Percentiles rank a stretch among this genome's conserved stretches.
Conservation (phyloP, 306 rosid genomes). For the Hylodesmum podocarpum region DNA sequence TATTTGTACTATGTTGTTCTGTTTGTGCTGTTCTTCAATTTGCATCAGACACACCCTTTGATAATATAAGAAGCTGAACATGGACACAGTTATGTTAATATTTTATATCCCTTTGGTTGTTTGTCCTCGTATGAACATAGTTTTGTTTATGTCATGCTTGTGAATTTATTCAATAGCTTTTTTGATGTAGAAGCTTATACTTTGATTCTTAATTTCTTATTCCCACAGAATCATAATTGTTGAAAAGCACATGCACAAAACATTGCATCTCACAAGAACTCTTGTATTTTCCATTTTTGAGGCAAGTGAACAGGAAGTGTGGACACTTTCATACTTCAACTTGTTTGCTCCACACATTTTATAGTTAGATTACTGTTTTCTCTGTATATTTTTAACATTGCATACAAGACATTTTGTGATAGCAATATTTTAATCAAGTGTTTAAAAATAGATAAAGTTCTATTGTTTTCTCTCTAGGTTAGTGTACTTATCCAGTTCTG, state of each 20-base stretch:
- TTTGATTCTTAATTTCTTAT: background rate
- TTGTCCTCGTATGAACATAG: no score
- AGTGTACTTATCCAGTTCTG: background rate
- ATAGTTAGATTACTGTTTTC: background rate
- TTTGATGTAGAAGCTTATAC: background rate
- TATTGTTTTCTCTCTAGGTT: background rate
- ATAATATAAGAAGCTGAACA: background rate
- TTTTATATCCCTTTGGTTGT: no score
- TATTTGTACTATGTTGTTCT: background rate
- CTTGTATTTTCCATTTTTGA: background rate
- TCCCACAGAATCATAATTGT: background rate
- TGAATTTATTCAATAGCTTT: background rate
- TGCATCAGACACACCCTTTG: background rate
- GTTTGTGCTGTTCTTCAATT: background rate
- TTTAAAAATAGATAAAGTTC: background rate
- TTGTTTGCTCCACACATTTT: background rate
- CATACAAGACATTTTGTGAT: background rate
- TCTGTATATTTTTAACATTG: background rate
- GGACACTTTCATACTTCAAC: background rate
- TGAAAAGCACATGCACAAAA: background rate
- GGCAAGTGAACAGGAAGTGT: background rate
- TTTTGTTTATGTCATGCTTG: background rate
- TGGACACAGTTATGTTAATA: background rate
- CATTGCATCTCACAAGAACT: background rate
- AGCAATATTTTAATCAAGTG: background rate